Evolutionary conservation across 2,329 filamentous ascomycete species (phyloP).

Genomic region (Pseudogymnoascus sp.): DNA sequence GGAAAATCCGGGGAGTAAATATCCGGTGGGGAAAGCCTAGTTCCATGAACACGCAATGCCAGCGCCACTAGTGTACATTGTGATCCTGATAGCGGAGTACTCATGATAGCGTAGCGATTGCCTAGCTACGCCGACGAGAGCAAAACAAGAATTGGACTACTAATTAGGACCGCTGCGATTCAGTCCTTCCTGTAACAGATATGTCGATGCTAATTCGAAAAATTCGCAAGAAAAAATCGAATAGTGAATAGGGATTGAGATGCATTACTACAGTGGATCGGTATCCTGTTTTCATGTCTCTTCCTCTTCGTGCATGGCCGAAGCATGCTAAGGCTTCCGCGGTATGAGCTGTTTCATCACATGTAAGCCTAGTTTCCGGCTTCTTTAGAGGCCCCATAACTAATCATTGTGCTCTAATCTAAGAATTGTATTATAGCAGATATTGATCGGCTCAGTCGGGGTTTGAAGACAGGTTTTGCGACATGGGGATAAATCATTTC

Average conservation of each 20-base stretch:
- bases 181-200: not conserved
- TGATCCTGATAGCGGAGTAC: not conserved
- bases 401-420: no score
- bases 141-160: not conserved
- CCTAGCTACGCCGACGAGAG: not conserved
- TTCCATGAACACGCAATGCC: slow-evolving; percentile 16
- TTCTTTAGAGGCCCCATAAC: not conserved
- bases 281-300: not conserved
- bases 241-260: not conserved
- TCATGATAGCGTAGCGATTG: not conserved
- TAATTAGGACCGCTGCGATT: no score
- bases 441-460: not conserved
- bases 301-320: not conserved
- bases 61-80: not conserved
- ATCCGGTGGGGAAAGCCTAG: not conserved
- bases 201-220: not conserved
- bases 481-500: not conserved
- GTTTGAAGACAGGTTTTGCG: not conserved
- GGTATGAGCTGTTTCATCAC: not conserved
- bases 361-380: not conserved
- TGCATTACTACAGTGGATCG: not conserved
- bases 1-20: not conserved
- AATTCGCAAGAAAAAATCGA: not conserved
- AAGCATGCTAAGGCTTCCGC: not conserved
- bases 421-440: no score